These are phyloP conservation scores for Myriosclerotinia scirpicola DNA, from an alignment of 2,329 filamentous ascomycete genomes.

Conservation along the genomic window DNA sequence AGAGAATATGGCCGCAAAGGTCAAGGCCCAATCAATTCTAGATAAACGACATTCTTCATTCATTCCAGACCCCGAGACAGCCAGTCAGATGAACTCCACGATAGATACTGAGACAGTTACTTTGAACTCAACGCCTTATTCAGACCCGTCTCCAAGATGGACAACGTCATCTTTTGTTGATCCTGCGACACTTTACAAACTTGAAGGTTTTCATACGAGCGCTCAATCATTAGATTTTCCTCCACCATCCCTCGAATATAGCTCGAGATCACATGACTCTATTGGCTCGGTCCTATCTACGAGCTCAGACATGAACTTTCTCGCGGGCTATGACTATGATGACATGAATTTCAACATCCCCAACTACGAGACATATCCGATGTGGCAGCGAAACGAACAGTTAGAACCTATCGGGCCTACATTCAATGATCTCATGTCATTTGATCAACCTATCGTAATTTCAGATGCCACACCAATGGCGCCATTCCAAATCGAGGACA, in stretches of 20 bases:
- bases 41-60: conserved; percentile 20
- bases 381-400: not conserved
- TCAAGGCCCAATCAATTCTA: not conserved
- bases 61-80: conserved; percentile 13
- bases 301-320: conserved; percentile 15
- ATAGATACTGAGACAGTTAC: conserved; percentile 11
- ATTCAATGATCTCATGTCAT: conserved; percentile 10
- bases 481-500: not conserved
- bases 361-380: conserved; percentile 14
- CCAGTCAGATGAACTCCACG: conserved; percentile 4
- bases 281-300: conserved; percentile 20
- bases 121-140: conserved; percentile 3
- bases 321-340: conserved; percentile 16
- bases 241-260: conserved; percentile 20
- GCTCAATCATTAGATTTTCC: conserved; percentile 19
- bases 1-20: conserved; percentile 16
- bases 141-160: conserved; percentile 6
- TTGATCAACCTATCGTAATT: conserved; percentile 2
- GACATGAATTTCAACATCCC: conserved; percentile 19
- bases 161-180: conserved; percentile 20
- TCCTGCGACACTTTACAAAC: conserved; percentile 18
- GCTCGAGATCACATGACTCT: conserved; percentile 22
- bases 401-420: not conserved
- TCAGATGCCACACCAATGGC: not conserved
- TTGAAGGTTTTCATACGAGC: conserved; percentile 22